Evolutionary conservation across 345 rosid species (phyloP), one percentile per base, ranked within the genome.

Genomic region (Reutealis trisperma): DNA sequence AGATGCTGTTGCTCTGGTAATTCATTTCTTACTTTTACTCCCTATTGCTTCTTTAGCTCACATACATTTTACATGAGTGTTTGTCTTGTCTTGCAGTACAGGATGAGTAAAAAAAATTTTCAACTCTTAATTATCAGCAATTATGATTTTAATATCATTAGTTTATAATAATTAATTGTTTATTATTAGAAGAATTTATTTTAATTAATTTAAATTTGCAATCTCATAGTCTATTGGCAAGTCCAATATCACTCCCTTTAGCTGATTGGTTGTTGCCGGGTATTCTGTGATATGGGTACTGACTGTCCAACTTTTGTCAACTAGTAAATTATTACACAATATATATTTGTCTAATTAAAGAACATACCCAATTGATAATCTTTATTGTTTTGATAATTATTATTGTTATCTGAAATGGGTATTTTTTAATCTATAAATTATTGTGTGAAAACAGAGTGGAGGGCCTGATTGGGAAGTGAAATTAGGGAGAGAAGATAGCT

Each of bases 391-490:
- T 47, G 51, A 47, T 47, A 0, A 47, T 52, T 59, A 12, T 16
- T 73, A 13, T 71, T 32, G 21, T 65, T 19, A 0, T 24, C 6
- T 54, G 37, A 19, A 66, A 30, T 24, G 18, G 24, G 8, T 68
- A 22, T 57, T 44, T 2, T 45, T 42, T 27, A 7, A 62, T 24
- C 5, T 4, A 21, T 63, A 1, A 13, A 55, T 6, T 69, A 55
- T 6, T 69, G 42, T 57, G 30, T 61, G 7, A 6, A 71, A 79
- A 22, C 82, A 93, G 98, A 93, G 88, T 8, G 97, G 98, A 71
- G 98, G 97, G 68, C 97, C 98, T 1, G 76, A 80, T 32, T 93
- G 98, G 98, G 90, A 82, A 18, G 98, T 94, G 87, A 94, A 81
- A 82, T 81, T 94, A 15, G 98, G 98, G 49, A 87, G 98, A 63